Evolutionary conservation across 805 yeast species (phyloP).

Genomic region (Candida sakaeoensis): DNA sequence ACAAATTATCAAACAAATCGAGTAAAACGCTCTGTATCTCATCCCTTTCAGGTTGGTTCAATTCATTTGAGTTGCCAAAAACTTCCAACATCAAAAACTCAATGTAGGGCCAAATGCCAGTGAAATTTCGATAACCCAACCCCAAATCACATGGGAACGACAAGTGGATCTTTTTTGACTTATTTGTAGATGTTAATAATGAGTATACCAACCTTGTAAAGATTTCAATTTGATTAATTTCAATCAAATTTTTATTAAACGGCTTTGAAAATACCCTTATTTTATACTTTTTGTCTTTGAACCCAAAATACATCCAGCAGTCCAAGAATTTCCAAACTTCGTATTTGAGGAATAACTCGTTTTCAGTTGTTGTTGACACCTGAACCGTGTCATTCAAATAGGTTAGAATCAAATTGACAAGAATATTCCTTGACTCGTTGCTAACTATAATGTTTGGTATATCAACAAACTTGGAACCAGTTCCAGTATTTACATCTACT

Average conservation of each 20-base stretch:
- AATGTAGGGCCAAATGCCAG: slow-evolving; percentile 77
- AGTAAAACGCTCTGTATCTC: slow-evolving; percentile 55
- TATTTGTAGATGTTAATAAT: slow-evolving; percentile 28
- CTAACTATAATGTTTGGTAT: slow-evolving; percentile 23
- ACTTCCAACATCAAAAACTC: slow-evolving; percentile 70
- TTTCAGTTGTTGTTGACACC: slow-evolving; percentile 23
- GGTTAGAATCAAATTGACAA: slow-evolving; percentile 41
- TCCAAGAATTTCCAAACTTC: slow-evolving; percentile 71
- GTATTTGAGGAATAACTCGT: slow-evolving; percentile 30
- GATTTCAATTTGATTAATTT: slow-evolving; percentile 52
- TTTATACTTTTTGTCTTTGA: slow-evolving; percentile 15
- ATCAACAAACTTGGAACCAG: slow-evolving; percentile 13
- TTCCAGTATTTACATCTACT: slow-evolving; percentile 5
- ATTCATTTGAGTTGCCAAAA: slow-evolving; percentile 48
- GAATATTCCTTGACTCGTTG: slow-evolving; percentile 33
- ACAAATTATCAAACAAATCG: slow-evolving; percentile 42
- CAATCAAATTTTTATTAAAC: slow-evolving; percentile 41
- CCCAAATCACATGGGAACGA: slow-evolving; percentile 68
- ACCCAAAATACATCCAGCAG: slow-evolving; percentile 54
- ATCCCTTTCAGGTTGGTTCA: slow-evolving; percentile 30
- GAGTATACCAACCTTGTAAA: slow-evolving; percentile 53
- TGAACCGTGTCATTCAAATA: slow-evolving; percentile 50
- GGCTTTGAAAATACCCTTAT: slow-evolving; percentile 18
- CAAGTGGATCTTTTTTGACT: slow-evolving; percentile 33
- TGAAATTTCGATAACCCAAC: slow-evolving; percentile 45